Percentiles rank a stretch among this genome's conserved stretches.
Evolutionary conservation across 805 yeast species (phyloP).

Genomic region (Danielozyma ontarioensis): DNA sequence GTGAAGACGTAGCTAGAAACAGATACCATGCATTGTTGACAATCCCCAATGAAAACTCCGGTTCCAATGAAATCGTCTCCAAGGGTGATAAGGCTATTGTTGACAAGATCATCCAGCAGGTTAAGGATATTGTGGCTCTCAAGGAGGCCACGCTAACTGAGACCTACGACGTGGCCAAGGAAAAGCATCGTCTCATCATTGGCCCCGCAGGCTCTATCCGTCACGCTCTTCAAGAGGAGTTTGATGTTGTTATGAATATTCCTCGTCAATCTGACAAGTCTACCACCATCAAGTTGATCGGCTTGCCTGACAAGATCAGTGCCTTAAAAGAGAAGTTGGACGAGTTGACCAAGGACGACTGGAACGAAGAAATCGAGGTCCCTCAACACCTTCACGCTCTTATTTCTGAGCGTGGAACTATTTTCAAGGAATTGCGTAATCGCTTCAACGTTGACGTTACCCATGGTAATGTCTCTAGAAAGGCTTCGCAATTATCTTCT

Average conservation of each 20-base stretch:
- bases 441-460: slow-evolving; percentile 54
- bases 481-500: slow-evolving; percentile 47
- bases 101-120: slow-evolving; percentile 55
- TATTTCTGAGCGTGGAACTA: slow-evolving; percentile 63
- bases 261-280: slow-evolving; percentile 56
- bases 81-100: slow-evolving; percentile 77
- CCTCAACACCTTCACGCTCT: slow-evolving; percentile 56
- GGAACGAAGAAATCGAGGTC: slow-evolving; percentile 48
- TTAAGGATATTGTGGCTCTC: slow-evolving; percentile 57
- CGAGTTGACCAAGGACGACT: slow-evolving; percentile 57
- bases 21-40: slow-evolving; percentile 54
- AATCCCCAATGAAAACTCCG: slow-evolving; percentile 65
- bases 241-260: slow-evolving; percentile 55
- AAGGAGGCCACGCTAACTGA: slow-evolving; percentile 56
- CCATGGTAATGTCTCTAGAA: slow-evolving; percentile 47
- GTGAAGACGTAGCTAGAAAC: slow-evolving; percentile 38
- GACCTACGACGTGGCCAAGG: slow-evolving; percentile 57
- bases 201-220: slow-evolving; percentile 80
- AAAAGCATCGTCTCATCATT: slow-evolving; percentile 68
- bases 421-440: slow-evolving; percentile 47
- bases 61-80: slow-evolving; percentile 53
- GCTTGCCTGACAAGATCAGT: slow-evolving; percentile 61
- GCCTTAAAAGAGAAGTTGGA: slow-evolving; percentile 58
- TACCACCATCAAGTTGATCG: slow-evolving; percentile 52
- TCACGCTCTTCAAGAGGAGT: slow-evolving; percentile 66